A percentile compares a stretch with the other conserved stretches of the same genome.
Evolutionary conservation across 2,329 filamentous ascomycete genomes (phyloP).

Genomic region (Gyromitra esculenta): DNA sequence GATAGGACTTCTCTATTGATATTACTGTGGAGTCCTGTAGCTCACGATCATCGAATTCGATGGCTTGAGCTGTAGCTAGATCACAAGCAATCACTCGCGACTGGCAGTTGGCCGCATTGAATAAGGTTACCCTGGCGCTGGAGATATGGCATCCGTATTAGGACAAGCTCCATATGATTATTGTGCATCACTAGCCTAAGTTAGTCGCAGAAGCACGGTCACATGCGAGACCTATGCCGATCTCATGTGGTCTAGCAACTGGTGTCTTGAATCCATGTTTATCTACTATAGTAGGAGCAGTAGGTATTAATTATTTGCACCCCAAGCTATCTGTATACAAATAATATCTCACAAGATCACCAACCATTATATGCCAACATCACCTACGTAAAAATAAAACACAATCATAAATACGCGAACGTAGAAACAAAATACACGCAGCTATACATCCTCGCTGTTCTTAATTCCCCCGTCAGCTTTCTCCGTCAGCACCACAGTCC

Average conservation of each 20-base stretch:
- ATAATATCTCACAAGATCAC: not conserved
- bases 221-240: no score
- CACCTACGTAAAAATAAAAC: not conserved
- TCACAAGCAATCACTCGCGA: not conserved
- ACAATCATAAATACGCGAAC: not conserved
- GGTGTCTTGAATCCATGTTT: no score
- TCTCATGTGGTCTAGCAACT: no score
- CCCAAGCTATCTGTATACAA: not conserved
- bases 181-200: no score
- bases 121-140: no score
- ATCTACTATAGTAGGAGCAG: no score
- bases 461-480: not conserved
- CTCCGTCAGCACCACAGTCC: constrained; percentile 3
- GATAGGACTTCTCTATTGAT: no score
- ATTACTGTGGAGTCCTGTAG: not conserved
- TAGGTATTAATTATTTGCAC: no score
- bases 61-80: not conserved
- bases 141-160: no score
- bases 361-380: not conserved
- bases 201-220: no score
- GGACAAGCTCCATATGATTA: no score
- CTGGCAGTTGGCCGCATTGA: not conserved
- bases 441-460: constrained; percentile 3
- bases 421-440: not conserved
- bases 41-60: not conserved